A percentile compares a stretch with the other conserved stretches of the same genome.
These are phyloP conservation scores for Beauveria rudraprayagi DNA, from an alignment of 2,329 filamentous ascomycete species.

Conservation along the genomic window DNA sequence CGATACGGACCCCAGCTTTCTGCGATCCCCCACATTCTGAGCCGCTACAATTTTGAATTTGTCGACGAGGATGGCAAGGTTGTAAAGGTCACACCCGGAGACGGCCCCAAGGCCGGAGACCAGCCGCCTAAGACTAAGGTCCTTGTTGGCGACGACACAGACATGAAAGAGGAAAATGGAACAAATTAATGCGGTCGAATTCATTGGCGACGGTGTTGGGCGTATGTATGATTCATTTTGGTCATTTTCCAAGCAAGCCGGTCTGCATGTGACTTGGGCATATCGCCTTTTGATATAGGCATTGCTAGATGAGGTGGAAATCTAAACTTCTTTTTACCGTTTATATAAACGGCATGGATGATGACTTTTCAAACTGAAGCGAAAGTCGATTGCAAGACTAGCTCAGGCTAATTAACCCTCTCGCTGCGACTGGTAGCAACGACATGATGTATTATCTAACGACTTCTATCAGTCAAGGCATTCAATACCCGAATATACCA, in stretches of 20 bases:
- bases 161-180: conserved; percentile 48
- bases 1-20: conserved; percentile 93
- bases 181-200: conserved; percentile 22
- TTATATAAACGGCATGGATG: not conserved
- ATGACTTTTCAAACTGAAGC: not conserved
- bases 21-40: conserved; percentile 90
- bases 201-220: conserved; percentile 29
- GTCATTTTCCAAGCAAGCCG: not conserved
- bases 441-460: conserved; percentile 52
- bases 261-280: not conserved
- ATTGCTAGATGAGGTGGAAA: conserved; percentile 1
- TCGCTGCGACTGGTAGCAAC: conserved; percentile 94
- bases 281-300: not conserved
- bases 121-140: conserved; percentile 58
- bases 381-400: not conserved
- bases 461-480: no score
- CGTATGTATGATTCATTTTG: conserved; percentile 17
- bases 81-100: conserved; percentile 74
- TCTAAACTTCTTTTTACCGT: not conserved
- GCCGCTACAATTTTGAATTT: conserved; percentile 95
- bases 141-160: conserved; percentile 53
- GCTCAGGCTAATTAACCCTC: conserved; percentile 33
- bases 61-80: conserved; percentile 88
- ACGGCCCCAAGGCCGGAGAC: conserved; percentile 43
- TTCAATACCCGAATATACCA: no score